phyloP scores from a whole-genome alignment of 1,139 yeast genomes.

The Diutina neorugosa region DNA sequence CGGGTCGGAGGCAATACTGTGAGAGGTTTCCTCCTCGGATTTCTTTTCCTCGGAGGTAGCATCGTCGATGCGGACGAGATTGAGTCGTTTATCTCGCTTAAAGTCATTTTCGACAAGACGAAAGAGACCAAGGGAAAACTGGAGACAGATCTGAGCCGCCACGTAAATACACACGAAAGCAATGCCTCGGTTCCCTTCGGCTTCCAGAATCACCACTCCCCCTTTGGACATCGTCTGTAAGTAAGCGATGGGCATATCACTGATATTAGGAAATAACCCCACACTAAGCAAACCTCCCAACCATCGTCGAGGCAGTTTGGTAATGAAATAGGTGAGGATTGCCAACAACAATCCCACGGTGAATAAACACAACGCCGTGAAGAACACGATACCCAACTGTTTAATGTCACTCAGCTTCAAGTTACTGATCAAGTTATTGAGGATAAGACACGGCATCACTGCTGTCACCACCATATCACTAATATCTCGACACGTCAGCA shows the following conservation, averaged over 20 bases:
- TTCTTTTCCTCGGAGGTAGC: no score
- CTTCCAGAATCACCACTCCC: constrained; percentile 38
- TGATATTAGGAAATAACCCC: constrained; percentile 55
- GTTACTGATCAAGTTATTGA: constrained; percentile 61
- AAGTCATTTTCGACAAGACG: constrained; percentile 65
- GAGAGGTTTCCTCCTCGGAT: background rate
- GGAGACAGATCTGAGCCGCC: constrained; percentile 56
- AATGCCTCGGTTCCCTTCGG: constrained; percentile 64
- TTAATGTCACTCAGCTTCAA: constrained; percentile 63
- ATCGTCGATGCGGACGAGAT: background rate
- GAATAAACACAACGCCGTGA: constrained; percentile 39
- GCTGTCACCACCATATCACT: constrained; percentile 63
- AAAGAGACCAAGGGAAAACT: constrained; percentile 71
- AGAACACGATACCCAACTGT: constrained; percentile 59
- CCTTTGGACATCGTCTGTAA: constrained; percentile 70
- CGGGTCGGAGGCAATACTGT: background rate
- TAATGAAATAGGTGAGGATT: constrained; percentile 17
- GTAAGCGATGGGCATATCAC: constrained; percentile 85
- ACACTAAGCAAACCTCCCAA: constrained; percentile 63
- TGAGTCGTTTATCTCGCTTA: constrained; percentile 17
- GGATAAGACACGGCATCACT: constrained; percentile 67
- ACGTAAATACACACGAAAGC: constrained; percentile 77
- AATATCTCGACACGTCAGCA: constrained; percentile 62
- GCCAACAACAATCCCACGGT: constrained; percentile 25
- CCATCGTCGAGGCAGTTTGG: constrained; percentile 61